phyloP scores from a whole-genome alignment of 495 filamentous ascomycete genomes.

The Staphylotrichum tortipilum region DNA sequence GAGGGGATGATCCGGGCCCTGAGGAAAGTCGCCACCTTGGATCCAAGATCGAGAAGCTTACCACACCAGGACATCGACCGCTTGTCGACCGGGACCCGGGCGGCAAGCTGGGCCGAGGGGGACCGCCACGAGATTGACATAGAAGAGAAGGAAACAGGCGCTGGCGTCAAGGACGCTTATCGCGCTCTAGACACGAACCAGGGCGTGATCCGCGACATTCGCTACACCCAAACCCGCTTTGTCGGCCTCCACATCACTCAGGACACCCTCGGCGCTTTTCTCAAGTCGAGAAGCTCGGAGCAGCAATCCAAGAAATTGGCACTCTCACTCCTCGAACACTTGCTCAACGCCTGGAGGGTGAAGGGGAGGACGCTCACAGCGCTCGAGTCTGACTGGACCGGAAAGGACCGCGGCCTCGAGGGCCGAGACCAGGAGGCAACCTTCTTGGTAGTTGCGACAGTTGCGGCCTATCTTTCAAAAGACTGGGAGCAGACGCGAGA shows the following conservation, averaged over 20 bases:
- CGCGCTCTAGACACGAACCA: neutral
- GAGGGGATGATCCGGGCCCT: conserved; percentile 8
- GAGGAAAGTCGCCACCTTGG: neutral
- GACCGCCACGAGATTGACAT: too few species aligned
- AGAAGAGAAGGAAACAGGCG: too few species aligned
- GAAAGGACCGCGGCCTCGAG: neutral
- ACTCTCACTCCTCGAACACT: neutral
- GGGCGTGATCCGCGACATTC: conserved; percentile 2
- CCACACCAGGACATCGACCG: neutral
- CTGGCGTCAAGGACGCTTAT: neutral
- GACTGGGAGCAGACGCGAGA: conserved; percentile 6
- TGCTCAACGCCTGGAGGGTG: neutral
- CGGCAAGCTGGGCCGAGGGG: neutral
- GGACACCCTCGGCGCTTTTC: neutral
- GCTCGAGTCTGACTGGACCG: conserved; percentile 1
- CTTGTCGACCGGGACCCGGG: neutral
- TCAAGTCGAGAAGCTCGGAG: neutral
- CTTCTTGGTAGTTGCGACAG: neutral
- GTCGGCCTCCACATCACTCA: neutral
- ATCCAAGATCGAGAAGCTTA: neutral
- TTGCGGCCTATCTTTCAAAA: neutral
- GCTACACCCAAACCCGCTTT: conserved; percentile 1
- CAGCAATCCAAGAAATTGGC: neutral
- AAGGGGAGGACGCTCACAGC: neutral
- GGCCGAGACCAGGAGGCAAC: neutral